Percentiles rank a stretch among this genome's conserved stretches.
These are phyloP conservation scores for Suhomyces maxii DNA, from an alignment of 1,139 yeast genomes.

Conservation along the genomic window DNA sequence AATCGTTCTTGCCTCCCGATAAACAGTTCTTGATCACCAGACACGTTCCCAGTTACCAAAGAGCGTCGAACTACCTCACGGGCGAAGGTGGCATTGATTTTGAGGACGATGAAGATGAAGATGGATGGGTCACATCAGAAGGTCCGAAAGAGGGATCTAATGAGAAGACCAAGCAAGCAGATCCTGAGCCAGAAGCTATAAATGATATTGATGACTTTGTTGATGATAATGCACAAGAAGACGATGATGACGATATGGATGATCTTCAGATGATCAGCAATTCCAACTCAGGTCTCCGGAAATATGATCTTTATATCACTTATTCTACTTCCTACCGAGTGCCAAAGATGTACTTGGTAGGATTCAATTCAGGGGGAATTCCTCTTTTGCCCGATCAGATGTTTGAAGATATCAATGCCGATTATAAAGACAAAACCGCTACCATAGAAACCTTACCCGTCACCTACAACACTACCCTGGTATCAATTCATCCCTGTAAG, in stretches of 20 bases:
- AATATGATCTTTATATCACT: constrained; percentile 84
- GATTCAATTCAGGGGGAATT: constrained; percentile 78
- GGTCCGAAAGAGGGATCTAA: constrained; percentile 1
- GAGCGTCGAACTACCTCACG: constrained; percentile 61
- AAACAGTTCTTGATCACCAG: constrained; percentile 85
- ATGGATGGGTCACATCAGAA: constrained; percentile 55
- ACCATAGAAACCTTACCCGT: constrained; percentile 94
- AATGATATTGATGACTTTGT: constrained; percentile 44
- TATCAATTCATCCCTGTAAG: constrained; percentile 94
- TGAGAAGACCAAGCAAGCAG: constrained; percentile 9
- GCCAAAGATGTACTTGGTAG: constrained; percentile 90
- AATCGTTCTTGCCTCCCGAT: constrained; percentile 78
- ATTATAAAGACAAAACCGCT: constrained; percentile 92
- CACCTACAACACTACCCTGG: constrained; percentile 71
- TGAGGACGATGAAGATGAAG: constrained; percentile 48
- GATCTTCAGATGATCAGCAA: constrained; percentile 29
- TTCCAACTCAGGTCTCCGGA: constrained; percentile 49
- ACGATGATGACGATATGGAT: constrained; percentile 30
- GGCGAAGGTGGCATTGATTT: constrained; percentile 32
- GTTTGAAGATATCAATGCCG: constrained; percentile 92
- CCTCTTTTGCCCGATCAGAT: constrained; percentile 86
- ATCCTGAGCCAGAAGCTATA: constrained; percentile 12
- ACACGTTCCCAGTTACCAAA: constrained; percentile 81
- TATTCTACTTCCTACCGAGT: constrained; percentile 95
- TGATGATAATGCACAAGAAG: constrained; percentile 36